Evolutionary conservation across 768 basidiomycete genomes (phyloP).

Genomic region (Tulasnella sp.): DNA sequence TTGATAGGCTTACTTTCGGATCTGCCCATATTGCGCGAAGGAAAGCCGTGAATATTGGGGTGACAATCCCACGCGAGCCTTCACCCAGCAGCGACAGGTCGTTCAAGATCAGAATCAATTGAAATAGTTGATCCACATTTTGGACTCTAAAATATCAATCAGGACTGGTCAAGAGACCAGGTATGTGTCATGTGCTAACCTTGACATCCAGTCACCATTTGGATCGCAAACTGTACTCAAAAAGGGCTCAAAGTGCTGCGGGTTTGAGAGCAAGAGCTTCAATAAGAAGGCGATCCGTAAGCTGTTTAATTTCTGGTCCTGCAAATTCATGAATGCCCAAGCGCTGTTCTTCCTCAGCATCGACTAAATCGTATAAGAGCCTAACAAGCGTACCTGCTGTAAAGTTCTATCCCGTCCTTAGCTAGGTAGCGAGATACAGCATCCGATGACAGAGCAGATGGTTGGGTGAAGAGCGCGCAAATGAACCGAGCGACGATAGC

Average conservation of each 20-base stretch:
- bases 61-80: conserved; percentile 57
- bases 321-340: conserved; percentile 66
- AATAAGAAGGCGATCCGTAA: conserved; percentile 56
- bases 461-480: conserved; percentile 55
- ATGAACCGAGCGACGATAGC: conserved; percentile 61
- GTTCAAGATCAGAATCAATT: conserved; percentile 62
- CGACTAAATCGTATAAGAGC: neutral
- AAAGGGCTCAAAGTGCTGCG: conserved; percentile 56
- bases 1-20: conserved; percentile 46
- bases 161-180: conserved; percentile 11
- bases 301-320: conserved; percentile 52
- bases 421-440: conserved; percentile 73
- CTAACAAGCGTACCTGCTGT: conserved; percentile 49
- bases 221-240: conserved; percentile 45
- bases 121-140: conserved; percentile 56
- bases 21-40: conserved; percentile 65
- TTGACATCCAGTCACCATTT: conserved; percentile 46
- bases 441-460: conserved; percentile 58
- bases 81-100: conserved; percentile 60
- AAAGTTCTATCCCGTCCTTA: conserved; percentile 56
- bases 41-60: conserved; percentile 56
- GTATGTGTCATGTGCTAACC: conserved; percentile 41
- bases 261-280: conserved; percentile 58
- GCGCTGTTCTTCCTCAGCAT: conserved; percentile 43
- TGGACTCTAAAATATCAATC: conserved; percentile 44